phyloP scores from a whole-genome alignment of 495 filamentous ascomycete genomes.

The Clavariopsis aquatica region DNA sequence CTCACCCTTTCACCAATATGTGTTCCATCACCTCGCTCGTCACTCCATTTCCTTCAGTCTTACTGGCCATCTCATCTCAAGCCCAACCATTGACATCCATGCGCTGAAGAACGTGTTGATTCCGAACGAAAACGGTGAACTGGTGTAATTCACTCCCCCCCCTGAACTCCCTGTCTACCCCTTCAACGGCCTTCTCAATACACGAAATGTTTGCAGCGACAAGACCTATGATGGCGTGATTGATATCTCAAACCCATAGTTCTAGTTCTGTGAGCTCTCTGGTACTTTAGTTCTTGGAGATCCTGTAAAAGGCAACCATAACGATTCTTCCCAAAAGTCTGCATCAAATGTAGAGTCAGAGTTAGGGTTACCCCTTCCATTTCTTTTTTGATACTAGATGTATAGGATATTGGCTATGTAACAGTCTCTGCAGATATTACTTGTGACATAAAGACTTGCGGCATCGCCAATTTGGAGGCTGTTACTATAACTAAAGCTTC shows the following conservation, averaged over 20 bases:
- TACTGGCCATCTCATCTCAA: background rate
- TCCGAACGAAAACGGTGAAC: constrained; percentile 12
- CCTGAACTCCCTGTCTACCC: background rate
- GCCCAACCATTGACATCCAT: background rate
- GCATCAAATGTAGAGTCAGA: background rate
- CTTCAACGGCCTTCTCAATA: background rate
- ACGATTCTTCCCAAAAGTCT: background rate
- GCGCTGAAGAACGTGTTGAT: background rate
- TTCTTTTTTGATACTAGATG: background rate
- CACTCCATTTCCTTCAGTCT: background rate
- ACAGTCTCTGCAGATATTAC: constrained; percentile 10
- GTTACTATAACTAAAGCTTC: constrained; percentile 7
- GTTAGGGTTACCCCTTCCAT: background rate
- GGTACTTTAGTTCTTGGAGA: constrained; percentile 1
- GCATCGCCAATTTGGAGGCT: background rate
- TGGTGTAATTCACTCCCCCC: constrained; percentile 1
- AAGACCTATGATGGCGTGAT: background rate
- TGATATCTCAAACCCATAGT: constrained; percentile 2
- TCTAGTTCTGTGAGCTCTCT: constrained; percentile 6
- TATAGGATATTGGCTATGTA: background rate
- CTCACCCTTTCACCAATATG: background rate
- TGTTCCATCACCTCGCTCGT: background rate
- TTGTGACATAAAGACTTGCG: constrained; percentile 2
- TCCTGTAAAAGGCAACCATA: constrained; percentile 1
- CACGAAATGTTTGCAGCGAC: constrained; percentile 5